Percentiles rank a stretch among this genome's conserved stretches.
These are phyloP conservation scores for Cryptosporidium baileyi DNA, from an alignment of 169 alveolate genomes.

Conservation along the genomic window DNA sequence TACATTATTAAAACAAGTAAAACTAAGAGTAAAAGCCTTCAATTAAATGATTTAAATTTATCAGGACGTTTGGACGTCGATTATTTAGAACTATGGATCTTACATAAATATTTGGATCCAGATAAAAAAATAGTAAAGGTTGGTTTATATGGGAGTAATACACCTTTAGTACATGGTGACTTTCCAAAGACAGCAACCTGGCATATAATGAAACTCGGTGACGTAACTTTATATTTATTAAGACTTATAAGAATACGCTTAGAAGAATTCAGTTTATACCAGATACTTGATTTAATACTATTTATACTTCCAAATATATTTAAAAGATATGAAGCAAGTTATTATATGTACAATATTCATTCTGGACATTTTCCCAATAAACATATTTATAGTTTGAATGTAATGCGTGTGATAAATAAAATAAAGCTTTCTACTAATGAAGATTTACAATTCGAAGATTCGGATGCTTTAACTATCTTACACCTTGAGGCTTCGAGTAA, in stretches of 20 bases:
- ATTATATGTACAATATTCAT: conserved; percentile 54
- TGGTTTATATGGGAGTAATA: conserved; percentile 36
- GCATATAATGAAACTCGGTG: conserved; percentile 62
- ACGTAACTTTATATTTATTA: conserved; percentile 25
- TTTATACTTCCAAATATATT: neutral
- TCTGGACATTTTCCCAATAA: conserved; percentile 39
- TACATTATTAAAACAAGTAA: conserved; percentile 34
- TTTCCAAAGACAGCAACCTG: conserved; percentile 51
- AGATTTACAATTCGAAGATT: neutral
- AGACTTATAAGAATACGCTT: conserved; percentile 21
- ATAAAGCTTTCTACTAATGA: conserved; percentile 13
- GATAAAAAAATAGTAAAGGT: conserved; percentile 28
- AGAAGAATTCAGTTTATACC: conserved; percentile 38
- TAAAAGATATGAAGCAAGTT: conserved; percentile 17
- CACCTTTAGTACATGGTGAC: neutral
- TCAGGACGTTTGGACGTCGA: conserved; percentile 56
- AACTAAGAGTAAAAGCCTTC: neutral
- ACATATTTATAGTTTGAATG: neutral
- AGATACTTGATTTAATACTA: neutral
- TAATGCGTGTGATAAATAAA: neutral
- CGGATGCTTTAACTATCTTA: conserved; percentile 1
- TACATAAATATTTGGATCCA: conserved; percentile 13
- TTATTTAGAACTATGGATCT: conserved; percentile 57
- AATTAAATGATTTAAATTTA: neutral
- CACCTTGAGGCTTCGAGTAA: conserved; percentile 64